Conservation (phyloP, 2,329 filamentous ascomycete genomes). For the Xylariales sp. region DNA sequence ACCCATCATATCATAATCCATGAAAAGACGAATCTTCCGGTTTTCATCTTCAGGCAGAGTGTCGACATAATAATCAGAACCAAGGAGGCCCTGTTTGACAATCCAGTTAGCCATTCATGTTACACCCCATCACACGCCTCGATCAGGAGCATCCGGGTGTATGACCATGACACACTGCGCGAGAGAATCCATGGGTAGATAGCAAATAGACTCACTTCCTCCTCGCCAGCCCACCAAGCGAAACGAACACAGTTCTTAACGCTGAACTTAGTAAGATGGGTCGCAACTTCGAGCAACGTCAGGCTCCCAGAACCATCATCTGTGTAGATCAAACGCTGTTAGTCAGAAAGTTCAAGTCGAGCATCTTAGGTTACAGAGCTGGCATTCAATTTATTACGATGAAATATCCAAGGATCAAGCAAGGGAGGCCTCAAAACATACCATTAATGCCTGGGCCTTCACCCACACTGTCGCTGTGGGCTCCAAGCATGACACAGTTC, state of each 20-base stretch:
- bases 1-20: conserved; percentile 79
- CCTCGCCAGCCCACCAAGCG: conserved; percentile 75
- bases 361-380: neutral
- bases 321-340: conserved; percentile 2
- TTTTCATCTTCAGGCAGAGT: conserved; percentile 69
- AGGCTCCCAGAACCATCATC: conserved; percentile 76
- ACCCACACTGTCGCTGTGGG: conserved; percentile 71
- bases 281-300: conserved; percentile 71
- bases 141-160: neutral
- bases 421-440: conserved; percentile 6
- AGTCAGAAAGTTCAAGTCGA: neutral
- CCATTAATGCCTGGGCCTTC: conserved; percentile 79
- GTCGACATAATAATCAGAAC: conserved; percentile 70
- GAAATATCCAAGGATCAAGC: neutral
- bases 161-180: neutral
- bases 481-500: conserved; percentile 74
- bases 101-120: neutral
- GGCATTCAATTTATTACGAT: neutral
- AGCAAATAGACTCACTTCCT: conserved; percentile 59
- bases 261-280: conserved; percentile 65
- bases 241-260: conserved; percentile 76
- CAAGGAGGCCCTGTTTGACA: conserved; percentile 58
- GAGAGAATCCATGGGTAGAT: neutral
- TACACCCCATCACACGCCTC: neutral
- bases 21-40: conserved; percentile 71